These are phyloP conservation scores for Ophiostoma perfectum DNA, from an alignment of 2,329 filamentous ascomycete genomes.

Conservation along the genomic window DNA sequence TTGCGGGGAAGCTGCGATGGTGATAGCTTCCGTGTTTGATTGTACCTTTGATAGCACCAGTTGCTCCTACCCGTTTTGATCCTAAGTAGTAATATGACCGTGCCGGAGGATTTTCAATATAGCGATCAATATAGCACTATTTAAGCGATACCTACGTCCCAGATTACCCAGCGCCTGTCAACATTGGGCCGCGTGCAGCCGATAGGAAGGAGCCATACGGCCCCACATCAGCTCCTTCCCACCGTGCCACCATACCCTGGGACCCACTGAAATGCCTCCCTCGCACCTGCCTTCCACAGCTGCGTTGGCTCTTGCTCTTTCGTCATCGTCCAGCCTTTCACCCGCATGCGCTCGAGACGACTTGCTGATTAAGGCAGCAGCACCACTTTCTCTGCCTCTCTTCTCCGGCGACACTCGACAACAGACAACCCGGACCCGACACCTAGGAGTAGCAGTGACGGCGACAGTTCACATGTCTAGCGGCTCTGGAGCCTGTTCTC, in stretches of 20 bases:
- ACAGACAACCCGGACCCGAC: background rate
- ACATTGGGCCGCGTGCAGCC: too few species aligned
- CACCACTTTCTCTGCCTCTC: background rate
- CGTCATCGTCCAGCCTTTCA: background rate
- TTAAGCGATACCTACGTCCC: too few species aligned
- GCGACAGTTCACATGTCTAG: too few species aligned
- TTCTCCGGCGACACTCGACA: background rate
- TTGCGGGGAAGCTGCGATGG: constrained; percentile 5
- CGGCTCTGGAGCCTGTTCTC: too few species aligned
- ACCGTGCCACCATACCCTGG: background rate
- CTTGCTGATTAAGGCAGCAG: background rate
- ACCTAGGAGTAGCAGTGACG: background rate
- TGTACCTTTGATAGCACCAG: background rate
- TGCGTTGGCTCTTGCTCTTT: background rate
- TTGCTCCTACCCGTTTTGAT: background rate
- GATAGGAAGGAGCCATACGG: background rate
- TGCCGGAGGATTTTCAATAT: too few species aligned
- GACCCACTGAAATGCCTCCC: background rate
- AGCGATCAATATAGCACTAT: too few species aligned
- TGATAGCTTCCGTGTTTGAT: background rate
- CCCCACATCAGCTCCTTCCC: background rate
- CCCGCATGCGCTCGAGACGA: background rate
- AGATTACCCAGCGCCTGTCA: too few species aligned
- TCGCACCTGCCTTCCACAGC: constrained; percentile 2
- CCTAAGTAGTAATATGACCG: too few species aligned